These are phyloP conservation scores for Nelumbo lutea DNA, from an alignment of 164 flowering plant genomes.

Conservation along the genomic window DNA sequence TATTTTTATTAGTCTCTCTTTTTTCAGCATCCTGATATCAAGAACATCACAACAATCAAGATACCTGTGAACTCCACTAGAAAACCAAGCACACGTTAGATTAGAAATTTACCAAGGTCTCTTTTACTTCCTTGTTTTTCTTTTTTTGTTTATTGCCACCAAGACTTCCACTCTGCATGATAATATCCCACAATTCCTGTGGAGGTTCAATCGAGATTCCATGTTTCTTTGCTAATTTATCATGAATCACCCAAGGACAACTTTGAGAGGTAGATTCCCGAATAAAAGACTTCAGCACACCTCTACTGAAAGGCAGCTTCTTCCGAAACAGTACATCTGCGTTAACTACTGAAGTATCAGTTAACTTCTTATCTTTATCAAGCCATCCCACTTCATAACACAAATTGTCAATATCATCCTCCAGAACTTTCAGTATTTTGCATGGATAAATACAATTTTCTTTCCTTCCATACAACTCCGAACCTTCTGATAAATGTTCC, in stretches of 20 bases:
- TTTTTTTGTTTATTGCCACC: conserved; percentile 34
- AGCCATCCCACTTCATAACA: conserved; percentile 77
- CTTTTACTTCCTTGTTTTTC: conserved; percentile 25
- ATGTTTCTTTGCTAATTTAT: conserved; percentile 56
- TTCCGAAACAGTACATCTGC: conserved; percentile 50
- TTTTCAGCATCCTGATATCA: conserved; percentile 24
- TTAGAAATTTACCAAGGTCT: conserved; percentile 13
- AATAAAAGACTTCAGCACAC: conserved; percentile 71
- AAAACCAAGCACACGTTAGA: conserved; percentile 1
- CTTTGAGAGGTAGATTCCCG: conserved; percentile 79
- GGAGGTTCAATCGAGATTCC: conserved; percentile 66
- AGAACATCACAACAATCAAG: conserved; percentile 3
- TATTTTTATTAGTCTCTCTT: conserved; percentile 21
- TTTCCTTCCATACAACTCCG: conserved; percentile 58
- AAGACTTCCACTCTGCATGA: conserved; percentile 36
- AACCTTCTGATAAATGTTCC: conserved; percentile 48
- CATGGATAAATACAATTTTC: conserved; percentile 45
- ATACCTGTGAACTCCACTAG: background rate
- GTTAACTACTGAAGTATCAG: conserved; percentile 37
- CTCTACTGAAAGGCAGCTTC: conserved; percentile 69
- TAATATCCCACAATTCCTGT: conserved; percentile 32
- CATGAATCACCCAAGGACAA: conserved; percentile 86
- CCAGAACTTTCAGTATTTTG: conserved; percentile 54
- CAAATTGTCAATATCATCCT: conserved; percentile 27
- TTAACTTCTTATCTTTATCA: conserved; percentile 44